Conservation (phyloP, 1,284 basidiomycete genomes). For the Ustilago xerochloae region DNA sequence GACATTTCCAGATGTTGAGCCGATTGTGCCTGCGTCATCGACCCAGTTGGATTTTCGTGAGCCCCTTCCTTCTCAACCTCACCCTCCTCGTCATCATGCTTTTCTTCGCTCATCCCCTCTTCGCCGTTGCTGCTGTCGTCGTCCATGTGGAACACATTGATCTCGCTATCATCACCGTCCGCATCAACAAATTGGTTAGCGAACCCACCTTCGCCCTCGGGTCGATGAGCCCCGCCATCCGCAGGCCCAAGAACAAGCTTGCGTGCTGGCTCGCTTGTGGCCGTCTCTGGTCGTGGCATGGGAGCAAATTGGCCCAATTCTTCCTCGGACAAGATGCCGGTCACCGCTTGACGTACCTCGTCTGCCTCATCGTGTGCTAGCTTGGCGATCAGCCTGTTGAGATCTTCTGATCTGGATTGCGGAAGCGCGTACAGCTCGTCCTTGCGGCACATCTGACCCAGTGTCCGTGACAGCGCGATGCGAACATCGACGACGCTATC, state of each 20-base stretch:
- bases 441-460: conserved; percentile 71
- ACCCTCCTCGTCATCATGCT: conserved; percentile 1
- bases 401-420: conserved; percentile 41
- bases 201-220: conserved; percentile 34
- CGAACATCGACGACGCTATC: conserved; percentile 83
- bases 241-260: conserved; percentile 63
- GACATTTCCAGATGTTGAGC: conserved; percentile 44
- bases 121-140: conserved; percentile 20
- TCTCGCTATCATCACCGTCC: conserved; percentile 26
- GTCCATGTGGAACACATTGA: conserved; percentile 43
- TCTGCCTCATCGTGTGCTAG: conserved; percentile 52
- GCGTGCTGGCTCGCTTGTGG: conserved; percentile 5
- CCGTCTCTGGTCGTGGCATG: neutral
- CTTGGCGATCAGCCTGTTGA: conserved; percentile 52
- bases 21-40: conserved; percentile 17
- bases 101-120: conserved; percentile 9
- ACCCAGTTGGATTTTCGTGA: conserved; percentile 1
- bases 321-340: conserved; percentile 33
- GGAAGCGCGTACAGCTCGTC: conserved; percentile 63
- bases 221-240: conserved; percentile 49
- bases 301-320: conserved; percentile 16
- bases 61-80: conserved; percentile 1
- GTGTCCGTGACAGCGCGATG: conserved; percentile 81
- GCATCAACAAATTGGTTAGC: conserved; percentile 31
- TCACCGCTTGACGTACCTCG: conserved; percentile 57